Base-by-base conservation (phyloP, 2,329 filamentous ascomycete genomes). In the Microsporum audouinii region DNA sequence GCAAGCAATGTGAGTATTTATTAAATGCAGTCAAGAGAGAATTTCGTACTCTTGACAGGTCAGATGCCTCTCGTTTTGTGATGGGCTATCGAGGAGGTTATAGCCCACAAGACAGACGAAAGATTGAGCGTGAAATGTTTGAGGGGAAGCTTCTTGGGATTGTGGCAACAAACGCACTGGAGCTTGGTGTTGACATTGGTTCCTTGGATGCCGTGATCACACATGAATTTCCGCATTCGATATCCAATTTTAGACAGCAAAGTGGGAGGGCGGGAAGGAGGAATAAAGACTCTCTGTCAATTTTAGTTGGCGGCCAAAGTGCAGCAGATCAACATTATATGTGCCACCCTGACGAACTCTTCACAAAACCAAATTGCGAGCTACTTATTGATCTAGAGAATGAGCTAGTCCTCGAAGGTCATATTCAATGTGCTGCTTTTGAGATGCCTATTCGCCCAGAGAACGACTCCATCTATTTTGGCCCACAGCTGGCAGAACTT, bases 51-150 rank as follows among this genome's bases (percentile, higher is more conserved):
- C 77, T 96, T 0, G 89, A 90, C 29, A 81, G 90, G 47, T 75
- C 83, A 2, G 91, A 95, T 68, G 87, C 89, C 41, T 84, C 84
- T 68, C 83, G 83, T 33, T 80, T 92, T 55, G 89, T 99, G 1
- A 96, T 96, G 91, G 90, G 89, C 0, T 99, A 99, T 70, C 85
- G 94, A 64, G 94, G 94, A 29, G 94, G 94, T 0, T 99, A 99
- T 70, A 96, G 91, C 2, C 85, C 92, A 1, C 88, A 95, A 71
- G 94, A 99, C 69, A 82, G 94, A 61, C 84, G 94, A 17, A 80
- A 83, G 61, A 96, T 99, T 62, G 94, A 99, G 72, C 84, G 82
- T 31, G 91, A 97, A 71, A 97, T 99, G 94, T 99, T 99, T 67
- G 88, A 95, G 61, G 94, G 94, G 0, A 94, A 91, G 68, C 80